Evolutionary conservation across 192 early-diverging fungal genomes (phyloP).

Genomic region (Linnemannia exigua): DNA sequence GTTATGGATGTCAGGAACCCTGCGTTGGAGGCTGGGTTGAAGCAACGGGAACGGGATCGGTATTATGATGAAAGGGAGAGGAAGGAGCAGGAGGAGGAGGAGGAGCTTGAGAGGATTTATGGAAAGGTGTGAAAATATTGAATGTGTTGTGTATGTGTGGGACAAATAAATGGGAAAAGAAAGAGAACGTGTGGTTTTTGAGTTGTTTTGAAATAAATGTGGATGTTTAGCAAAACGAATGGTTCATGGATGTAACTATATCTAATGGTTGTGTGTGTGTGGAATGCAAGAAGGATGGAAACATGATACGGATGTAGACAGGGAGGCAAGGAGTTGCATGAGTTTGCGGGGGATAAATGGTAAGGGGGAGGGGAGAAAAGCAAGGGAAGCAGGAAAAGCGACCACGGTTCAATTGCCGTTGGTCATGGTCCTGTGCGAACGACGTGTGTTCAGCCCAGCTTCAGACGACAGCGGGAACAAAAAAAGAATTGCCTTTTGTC

Average conservation of each 20-base stretch:
- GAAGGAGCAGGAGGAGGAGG: conserved; percentile 42
- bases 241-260: too few relatives aligned
- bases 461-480: too few relatives aligned
- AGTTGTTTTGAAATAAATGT: background rate
- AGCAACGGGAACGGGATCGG: conserved; percentile 44
- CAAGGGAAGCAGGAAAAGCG: background rate
- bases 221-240: too few relatives aligned
- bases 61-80: conserved; percentile 50
- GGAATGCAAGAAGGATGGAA: background rate
- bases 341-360: too few relatives aligned
- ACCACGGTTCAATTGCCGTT: background rate
- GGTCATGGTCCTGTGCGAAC: too few relatives aligned
- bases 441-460: too few relatives aligned
- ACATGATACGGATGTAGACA: background rate
- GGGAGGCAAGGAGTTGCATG: too few relatives aligned
- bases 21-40: conserved; percentile 67
- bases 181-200: too few relatives aligned
- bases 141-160: too few relatives aligned
- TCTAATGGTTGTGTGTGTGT: too few relatives aligned
- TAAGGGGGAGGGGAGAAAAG: background rate
- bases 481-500: too few relatives aligned
- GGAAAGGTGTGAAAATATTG: conserved; percentile 36
- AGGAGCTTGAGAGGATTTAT: conserved; percentile 37
- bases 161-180: too few relatives aligned
- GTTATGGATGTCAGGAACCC: conserved; percentile 88